These are phyloP conservation scores for Irpex sp. DNA, from an alignment of 1,284 basidiomycete genomes.

Conservation along the genomic window DNA sequence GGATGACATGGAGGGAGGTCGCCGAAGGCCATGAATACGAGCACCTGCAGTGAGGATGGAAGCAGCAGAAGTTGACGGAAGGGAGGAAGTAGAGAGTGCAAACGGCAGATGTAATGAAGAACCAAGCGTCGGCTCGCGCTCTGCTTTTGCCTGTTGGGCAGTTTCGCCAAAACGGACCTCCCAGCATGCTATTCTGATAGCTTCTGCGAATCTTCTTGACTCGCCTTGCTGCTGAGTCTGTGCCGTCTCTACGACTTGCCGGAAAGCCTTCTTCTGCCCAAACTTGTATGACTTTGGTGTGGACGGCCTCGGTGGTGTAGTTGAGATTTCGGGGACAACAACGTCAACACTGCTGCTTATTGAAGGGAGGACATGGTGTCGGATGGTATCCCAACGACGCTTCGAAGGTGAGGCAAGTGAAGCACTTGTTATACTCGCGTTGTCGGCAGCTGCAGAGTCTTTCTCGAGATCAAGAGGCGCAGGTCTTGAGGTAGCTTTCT, in stretches of 20 bases:
- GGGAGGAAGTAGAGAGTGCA: conserved; percentile 37
- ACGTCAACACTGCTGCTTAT: conserved; percentile 20
- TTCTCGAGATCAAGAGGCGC: conserved; percentile 7
- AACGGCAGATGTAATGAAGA: conserved; percentile 47
- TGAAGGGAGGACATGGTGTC: conserved; percentile 46
- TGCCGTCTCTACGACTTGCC: conserved; percentile 58
- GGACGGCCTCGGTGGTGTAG: conserved; percentile 26
- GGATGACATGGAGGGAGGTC: conserved; percentile 39
- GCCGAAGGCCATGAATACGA: conserved; percentile 31
- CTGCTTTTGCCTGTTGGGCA: conserved; percentile 26
- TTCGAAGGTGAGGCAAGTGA: conserved; percentile 36
- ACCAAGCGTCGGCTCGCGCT: conserved; percentile 31
- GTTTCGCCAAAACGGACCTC: conserved; percentile 37
- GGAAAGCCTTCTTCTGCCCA: conserved; percentile 48
- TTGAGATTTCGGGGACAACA: conserved; percentile 22
- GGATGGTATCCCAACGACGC: conserved; percentile 50
- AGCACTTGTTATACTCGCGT: neutral
- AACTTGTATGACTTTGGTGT: conserved; percentile 55
- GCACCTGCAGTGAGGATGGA: conserved; percentile 21
- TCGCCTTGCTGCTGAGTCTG: conserved; percentile 38
- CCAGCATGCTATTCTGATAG: conserved; percentile 50
- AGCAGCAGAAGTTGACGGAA: conserved; percentile 25
- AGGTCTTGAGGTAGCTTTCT: conserved; percentile 1
- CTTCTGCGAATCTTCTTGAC: conserved; percentile 42
- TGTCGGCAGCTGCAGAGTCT: neutral